Conservation (phyloP, 495 filamentous ascomycete species). For the Penicillium cosmopolitanum region DNA sequence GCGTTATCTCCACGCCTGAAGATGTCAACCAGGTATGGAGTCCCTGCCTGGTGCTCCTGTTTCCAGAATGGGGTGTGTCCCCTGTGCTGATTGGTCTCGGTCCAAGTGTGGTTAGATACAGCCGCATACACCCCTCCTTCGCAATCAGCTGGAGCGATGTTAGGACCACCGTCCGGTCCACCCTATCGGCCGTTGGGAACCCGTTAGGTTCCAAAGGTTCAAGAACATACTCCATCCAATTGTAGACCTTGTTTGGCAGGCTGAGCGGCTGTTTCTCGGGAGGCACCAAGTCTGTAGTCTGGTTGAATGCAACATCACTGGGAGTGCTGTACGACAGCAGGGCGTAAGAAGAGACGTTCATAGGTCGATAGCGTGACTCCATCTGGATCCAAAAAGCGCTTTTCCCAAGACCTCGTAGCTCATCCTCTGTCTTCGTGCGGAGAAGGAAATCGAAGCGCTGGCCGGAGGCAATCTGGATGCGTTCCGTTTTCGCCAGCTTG, state of each 20-base stretch:
- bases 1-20: not conserved
- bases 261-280: not conserved
- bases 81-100: not conserved
- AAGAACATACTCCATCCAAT: not conserved
- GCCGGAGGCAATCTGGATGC: conserved; percentile 9
- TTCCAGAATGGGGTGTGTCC: not conserved
- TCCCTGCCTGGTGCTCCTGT: not conserved
- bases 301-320: not conserved
- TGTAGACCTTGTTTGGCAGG: not conserved
- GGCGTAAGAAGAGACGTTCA: not conserved
- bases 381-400: not conserved
- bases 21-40: not conserved
- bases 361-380: not conserved
- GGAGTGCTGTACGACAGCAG: not conserved
- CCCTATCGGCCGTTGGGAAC: not conserved
- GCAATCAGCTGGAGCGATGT: not conserved
- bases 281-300: no score
- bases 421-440: conserved; percentile 3
- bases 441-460: conserved; percentile 2
- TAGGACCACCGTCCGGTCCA: not conserved
- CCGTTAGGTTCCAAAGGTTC: not conserved
- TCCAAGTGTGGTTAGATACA: not conserved
- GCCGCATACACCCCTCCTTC: not conserved
- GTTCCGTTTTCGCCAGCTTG: not conserved
- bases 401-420: not conserved